Evolutionary conservation across 306 rosid species (phyloP).

Genomic region (Fragaria iinumae): DNA sequence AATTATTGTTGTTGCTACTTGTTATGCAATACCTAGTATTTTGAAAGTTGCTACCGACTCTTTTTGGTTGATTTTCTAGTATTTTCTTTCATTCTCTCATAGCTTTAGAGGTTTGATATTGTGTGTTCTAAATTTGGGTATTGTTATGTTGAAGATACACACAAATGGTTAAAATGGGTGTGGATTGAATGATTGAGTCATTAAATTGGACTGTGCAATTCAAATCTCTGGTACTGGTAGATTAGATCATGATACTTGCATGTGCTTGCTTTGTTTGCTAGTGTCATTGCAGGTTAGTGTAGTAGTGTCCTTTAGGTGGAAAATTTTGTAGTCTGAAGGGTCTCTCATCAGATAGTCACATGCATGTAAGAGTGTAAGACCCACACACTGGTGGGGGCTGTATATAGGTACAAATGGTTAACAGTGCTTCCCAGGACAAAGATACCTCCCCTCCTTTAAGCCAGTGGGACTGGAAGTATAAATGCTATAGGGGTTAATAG

Average conservation of each 20-base stretch:
- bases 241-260: neutral
- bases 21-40: neutral
- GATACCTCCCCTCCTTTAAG: neutral
- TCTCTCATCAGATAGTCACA: neutral
- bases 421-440: neutral
- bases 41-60: neutral
- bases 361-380: conserved; percentile 8
- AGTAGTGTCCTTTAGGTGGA: neutral
- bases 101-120: neutral
- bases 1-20: neutral
- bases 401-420: neutral
- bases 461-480: neutral
- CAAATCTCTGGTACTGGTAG: neutral
- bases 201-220: neutral
- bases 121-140: neutral
- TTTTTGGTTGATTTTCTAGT: neutral
- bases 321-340: neutral
- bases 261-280: conserved; percentile 20
- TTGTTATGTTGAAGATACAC: neutral
- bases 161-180: neutral
- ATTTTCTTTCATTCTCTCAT: neutral
- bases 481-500: neutral
- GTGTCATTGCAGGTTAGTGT: neutral
- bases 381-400: neutral
- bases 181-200: neutral